phyloP scores from a whole-genome alignment of 768 basidiomycete species.

The Tremella yokohamensis region DNA sequence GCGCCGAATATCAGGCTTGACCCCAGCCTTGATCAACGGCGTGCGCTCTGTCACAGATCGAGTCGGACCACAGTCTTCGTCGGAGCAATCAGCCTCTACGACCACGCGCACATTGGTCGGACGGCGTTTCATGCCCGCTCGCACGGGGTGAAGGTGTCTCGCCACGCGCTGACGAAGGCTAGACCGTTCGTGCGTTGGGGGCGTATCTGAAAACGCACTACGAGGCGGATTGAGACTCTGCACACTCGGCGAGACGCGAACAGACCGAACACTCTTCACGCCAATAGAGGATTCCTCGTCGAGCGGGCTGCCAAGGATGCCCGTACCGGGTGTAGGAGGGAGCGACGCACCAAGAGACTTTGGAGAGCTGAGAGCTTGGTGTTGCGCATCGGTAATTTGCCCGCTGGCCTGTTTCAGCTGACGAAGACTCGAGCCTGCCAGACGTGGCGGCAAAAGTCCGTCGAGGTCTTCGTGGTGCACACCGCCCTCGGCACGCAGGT shows the following conservation, averaged over 20 bases:
- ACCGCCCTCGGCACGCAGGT: slow-evolving; percentile 55
- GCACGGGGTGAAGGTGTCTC: not conserved
- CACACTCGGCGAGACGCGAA: slow-evolving; percentile 1
- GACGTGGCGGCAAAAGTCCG: slow-evolving; percentile 59
- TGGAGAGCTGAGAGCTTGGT: not conserved
- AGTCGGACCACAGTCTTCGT: not conserved
- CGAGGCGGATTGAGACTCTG: slow-evolving; percentile 2
- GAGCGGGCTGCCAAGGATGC: not conserved
- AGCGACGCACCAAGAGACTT: not conserved
- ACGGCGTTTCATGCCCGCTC: slow-evolving; percentile 21
- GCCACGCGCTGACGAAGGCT: not conserved
- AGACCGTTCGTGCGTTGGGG: not conserved
- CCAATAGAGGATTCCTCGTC: slow-evolving; percentile 28
- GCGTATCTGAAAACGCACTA: slow-evolving; percentile 10
- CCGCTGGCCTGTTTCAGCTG: slow-evolving; percentile 12
- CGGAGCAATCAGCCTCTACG: slow-evolving; percentile 4
- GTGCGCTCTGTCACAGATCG: slow-evolving; percentile 26
- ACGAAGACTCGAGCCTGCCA: slow-evolving; percentile 24
- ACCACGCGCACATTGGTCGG: slow-evolving; percentile 40
- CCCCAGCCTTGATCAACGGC: slow-evolving; percentile 44
- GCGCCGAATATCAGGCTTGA: slow-evolving; percentile 35
- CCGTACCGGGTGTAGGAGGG: slow-evolving; percentile 7
- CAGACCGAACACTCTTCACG: slow-evolving; percentile 1
- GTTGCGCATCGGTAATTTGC: not conserved
- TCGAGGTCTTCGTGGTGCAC: slow-evolving; percentile 78